These are phyloP conservation scores for Diplodia intermedia DNA, from an alignment of 2,329 filamentous ascomycete species.

Conservation along the genomic window DNA sequence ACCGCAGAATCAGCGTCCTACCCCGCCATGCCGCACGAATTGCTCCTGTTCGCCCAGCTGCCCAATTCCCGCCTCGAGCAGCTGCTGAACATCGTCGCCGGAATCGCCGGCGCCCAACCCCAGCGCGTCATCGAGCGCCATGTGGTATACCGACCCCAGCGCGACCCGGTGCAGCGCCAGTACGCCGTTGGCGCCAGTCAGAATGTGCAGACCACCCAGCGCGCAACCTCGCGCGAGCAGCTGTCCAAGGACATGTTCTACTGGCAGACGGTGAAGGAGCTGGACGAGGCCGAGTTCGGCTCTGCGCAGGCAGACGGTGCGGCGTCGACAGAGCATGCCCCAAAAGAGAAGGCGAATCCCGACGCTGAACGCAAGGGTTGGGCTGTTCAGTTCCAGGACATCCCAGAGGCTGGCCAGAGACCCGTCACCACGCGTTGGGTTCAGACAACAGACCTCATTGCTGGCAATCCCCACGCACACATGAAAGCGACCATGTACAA, in stretches of 20 bases:
- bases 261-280: slow-evolving; percentile 57
- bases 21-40: slow-evolving; percentile 58
- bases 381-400: slow-evolving; percentile 50
- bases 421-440: slow-evolving; percentile 62
- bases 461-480: slow-evolving; percentile 57
- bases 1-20: slow-evolving; percentile 6
- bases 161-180: slow-evolving; percentile 52
- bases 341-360: slow-evolving; percentile 10
- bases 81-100: slow-evolving; percentile 67
- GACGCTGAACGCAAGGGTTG: slow-evolving; percentile 41
- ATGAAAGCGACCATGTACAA: slow-evolving; percentile 62
- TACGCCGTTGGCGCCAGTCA: slow-evolving; percentile 49
- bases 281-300: slow-evolving; percentile 48
- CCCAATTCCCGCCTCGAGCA: slow-evolving; percentile 64
- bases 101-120: slow-evolving; percentile 67
- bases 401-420: slow-evolving; percentile 59
- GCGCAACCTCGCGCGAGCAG: slow-evolving; percentile 31
- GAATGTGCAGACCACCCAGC: slow-evolving; percentile 42
- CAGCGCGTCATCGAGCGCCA: slow-evolving; percentile 61
- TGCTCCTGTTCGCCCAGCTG: slow-evolving; percentile 67
- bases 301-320: slow-evolving; percentile 29
- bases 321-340: slow-evolving; percentile 30
- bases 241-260: slow-evolving; percentile 60
- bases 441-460: slow-evolving; percentile 55
- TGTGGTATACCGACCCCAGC: slow-evolving; percentile 64